Evolutionary conservation across 2,329 filamentous ascomycete species (phyloP).

Genomic region (Fusarium oligoseptatum): DNA sequence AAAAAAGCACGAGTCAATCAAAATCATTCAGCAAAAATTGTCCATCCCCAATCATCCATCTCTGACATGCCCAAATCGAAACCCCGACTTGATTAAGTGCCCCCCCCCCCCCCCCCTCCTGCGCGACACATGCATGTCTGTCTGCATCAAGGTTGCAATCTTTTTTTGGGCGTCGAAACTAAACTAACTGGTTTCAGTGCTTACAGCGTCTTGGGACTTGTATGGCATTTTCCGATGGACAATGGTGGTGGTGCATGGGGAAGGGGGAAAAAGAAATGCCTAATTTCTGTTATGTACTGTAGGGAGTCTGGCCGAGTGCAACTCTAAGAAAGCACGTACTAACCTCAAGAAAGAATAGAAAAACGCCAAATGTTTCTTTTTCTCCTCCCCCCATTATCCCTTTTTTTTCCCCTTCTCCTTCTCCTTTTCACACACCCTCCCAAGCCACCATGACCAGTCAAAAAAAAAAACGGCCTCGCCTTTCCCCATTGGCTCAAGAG

Average conservation of each 20-base stretch:
- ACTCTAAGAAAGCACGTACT: slow-evolving; percentile 9
- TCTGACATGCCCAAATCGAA: slow-evolving; percentile 6
- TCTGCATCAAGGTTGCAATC: background rate
- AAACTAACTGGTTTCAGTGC: slow-evolving; percentile 1
- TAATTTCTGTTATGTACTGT: background rate
- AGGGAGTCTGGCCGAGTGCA: slow-evolving; percentile 21
- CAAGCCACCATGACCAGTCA: slow-evolving; percentile 24
- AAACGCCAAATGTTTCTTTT: slow-evolving; percentile 6
- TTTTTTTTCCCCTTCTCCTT: background rate
- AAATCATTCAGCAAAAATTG: background rate
- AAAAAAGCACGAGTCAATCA: background rate
- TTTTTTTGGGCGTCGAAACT: background rate
- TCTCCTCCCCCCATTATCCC: background rate
- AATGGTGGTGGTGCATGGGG: background rate
- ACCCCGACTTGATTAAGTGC: slow-evolving; percentile 3
- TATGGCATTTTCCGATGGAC: slow-evolving; percentile 4
- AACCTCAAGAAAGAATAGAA: slow-evolving; percentile 7
- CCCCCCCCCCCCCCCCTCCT: background rate
- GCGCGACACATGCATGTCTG: background rate
- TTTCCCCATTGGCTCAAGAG: slow-evolving; percentile 19
- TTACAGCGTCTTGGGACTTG: background rate
- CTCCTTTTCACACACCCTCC: background rate
- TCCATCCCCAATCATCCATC: slow-evolving; percentile 3
- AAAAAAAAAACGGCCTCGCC: background rate
- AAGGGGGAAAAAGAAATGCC: background rate